Evolutionary conservation across 345 rosid genomes (phyloP), one percentile per base, ranked within the genome.

Genomic region (Bruguiera sexangula): DNA sequence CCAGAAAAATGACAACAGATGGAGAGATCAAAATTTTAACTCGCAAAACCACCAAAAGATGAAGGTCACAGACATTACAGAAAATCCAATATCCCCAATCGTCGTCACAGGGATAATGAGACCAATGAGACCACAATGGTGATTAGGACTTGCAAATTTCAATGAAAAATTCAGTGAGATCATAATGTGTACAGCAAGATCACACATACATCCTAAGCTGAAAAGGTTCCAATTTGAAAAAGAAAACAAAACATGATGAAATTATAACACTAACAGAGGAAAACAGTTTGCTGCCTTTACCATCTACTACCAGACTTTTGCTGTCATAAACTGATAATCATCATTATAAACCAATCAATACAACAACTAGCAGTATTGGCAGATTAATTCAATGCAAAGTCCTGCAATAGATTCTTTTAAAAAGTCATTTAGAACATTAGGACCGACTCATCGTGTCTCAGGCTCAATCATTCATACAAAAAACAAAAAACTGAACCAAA

Each of bases 91-190:
- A 22, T 30, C 13, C 27, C 20, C n/a, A 62, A 31, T 24, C 8
- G 8, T 15, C 21, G 31, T 27, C 46, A 11, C 24, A 13, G 20
- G 19, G 34, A 69, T 32, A 46, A 54, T 34, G 37, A 7, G 37
- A 34, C 37, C 1, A 34, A 34, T 34, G 37, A 34, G 37, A 2
- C 37, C 37, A 68, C 0, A 3, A n/a, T 53, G 19, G 3, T 31
- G 24, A 60, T 6, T 50, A 52, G 30, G 31, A 69, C 73, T 50
- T 21, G 52, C 61, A 59, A 26, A 22, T 69, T 46, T 59, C 22
- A 55, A 48, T 15, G 36, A 51, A 31, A 54, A 37, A n/a, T 15
- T 4, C 30, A 50, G 50, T 18, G n/a, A 65, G 18, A 13, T 0
- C 9, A 34, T 34, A 34, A 34, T 8, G 9, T 34, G 37, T 34